Percentiles rank a stretch among this genome's conserved stretches.
Conservation (phyloP, 495 filamentous ascomycete genomes). For the Emericellopsis terricola region DNA sequence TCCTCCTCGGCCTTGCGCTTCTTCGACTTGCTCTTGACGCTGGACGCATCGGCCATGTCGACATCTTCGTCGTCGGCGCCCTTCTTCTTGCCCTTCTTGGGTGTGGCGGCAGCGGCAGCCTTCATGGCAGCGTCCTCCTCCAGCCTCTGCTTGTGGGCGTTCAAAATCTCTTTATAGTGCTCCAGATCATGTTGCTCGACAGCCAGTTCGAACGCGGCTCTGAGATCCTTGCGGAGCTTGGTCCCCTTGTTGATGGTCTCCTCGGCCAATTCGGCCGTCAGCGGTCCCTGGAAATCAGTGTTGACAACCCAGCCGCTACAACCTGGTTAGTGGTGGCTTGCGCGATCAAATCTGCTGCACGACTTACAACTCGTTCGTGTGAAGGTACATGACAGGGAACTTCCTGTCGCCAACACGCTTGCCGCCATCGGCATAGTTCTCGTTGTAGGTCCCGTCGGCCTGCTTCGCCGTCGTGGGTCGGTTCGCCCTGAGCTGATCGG, state of each 20-base stretch:
- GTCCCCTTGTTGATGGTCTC: conserved; percentile 36
- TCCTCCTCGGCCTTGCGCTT: conserved; percentile 58
- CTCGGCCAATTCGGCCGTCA: conserved; percentile 50
- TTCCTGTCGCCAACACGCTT: conserved; percentile 68
- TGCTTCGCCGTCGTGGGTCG: conserved; percentile 70
- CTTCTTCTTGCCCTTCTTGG: conserved; percentile 43
- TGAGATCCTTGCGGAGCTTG: conserved; percentile 57
- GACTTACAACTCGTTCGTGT: conserved; percentile 90
- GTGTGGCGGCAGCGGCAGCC: conserved; percentile 43
- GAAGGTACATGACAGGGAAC: conserved; percentile 84
- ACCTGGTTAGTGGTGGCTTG: neutral
- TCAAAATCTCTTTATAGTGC: conserved; percentile 62
- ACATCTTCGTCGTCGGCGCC: conserved; percentile 33
- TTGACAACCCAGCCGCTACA: conserved; percentile 72
- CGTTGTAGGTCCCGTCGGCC: conserved; percentile 63
- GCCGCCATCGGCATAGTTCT: conserved; percentile 66
- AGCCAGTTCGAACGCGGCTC: conserved; percentile 56
- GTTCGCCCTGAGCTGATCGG: conserved; percentile 43
- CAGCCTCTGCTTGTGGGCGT: conserved; percentile 29
- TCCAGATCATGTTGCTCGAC: conserved; percentile 49
- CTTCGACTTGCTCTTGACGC: conserved; percentile 34
- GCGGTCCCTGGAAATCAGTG: conserved; percentile 50
- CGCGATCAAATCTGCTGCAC: neutral
- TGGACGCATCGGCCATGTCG: conserved; percentile 58
- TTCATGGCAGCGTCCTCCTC: conserved; percentile 41